phyloP scores from a whole-genome alignment of 129 eudicot genomes.

The Sambucus nigra region DNA sequence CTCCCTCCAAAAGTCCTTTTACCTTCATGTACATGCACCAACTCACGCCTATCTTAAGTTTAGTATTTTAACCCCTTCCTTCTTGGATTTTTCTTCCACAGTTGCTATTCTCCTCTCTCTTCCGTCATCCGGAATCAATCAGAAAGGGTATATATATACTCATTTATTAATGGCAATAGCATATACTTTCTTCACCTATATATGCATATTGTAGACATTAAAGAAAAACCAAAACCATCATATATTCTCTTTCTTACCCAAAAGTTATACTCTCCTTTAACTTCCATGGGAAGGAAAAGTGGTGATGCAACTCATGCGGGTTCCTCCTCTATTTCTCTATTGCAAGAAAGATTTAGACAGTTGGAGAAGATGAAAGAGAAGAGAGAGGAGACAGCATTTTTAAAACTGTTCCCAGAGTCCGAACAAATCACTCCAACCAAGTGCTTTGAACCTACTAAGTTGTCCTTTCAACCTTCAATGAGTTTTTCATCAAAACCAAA shows the following conservation, averaged over 20 bases:
- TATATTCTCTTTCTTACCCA: conserved; percentile 5
- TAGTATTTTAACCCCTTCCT: neutral
- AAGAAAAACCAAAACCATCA: neutral
- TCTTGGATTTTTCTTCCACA: conserved; percentile 15
- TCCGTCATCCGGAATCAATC: neutral
- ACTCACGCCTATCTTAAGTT: neutral
- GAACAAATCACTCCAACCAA: conserved; percentile 9
- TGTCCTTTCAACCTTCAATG: conserved; percentile 9
- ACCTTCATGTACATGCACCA: conserved; percentile 9
- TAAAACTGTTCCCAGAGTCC: conserved; percentile 17
- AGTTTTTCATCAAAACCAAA: conserved; percentile 9
- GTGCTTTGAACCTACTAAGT: conserved; percentile 4
- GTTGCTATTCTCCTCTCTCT: conserved; percentile 8
- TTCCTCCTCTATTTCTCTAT: conserved; percentile 34
- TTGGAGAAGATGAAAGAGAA: conserved; percentile 44
- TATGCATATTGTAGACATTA: conserved; percentile 8
- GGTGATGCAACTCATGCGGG: conserved; percentile 12
- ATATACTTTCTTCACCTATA: conserved; percentile 10
- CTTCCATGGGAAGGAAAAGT: conserved; percentile 31
- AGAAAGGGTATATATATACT: neutral
- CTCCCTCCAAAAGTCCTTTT: conserved; percentile 6
- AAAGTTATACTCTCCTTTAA: conserved; percentile 1
- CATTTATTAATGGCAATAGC: conserved; percentile 8
- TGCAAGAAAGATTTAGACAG: conserved; percentile 56
- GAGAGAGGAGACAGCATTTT: conserved; percentile 35